A percentile compares a stretch with the other conserved stretches of the same genome.
phyloP scores from a whole-genome alignment of 441 rosid species.

The Dalechampia spathulata region DNA sequence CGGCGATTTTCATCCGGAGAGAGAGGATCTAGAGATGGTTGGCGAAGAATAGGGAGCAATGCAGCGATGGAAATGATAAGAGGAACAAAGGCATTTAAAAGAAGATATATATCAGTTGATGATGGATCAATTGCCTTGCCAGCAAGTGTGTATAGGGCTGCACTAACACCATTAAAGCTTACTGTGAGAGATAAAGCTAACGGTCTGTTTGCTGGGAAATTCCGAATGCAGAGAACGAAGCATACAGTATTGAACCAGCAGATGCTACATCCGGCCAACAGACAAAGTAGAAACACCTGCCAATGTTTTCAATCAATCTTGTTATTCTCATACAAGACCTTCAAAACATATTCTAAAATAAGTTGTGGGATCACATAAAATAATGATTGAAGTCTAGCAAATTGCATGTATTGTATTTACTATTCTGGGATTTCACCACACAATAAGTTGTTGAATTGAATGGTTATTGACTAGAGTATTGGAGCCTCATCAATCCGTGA shows the following conservation, averaged over 20 bases:
- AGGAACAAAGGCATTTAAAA: conserved; percentile 67
- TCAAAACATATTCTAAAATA: not conserved
- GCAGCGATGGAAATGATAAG: conserved; percentile 56
- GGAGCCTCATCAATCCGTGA: too few relatives aligned
- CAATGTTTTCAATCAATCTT: too few relatives aligned
- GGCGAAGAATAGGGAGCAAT: conserved; percentile 72
- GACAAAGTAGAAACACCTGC: conserved; percentile 83
- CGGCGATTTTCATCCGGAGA: conserved; percentile 62
- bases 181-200: conserved; percentile 87
- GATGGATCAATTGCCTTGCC: conserved; percentile 56
- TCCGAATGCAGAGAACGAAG: conserved; percentile 76
- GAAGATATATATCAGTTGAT: conserved; percentile 55
- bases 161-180: conserved; percentile 91
- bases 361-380: too few relatives aligned
- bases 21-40: conserved; percentile 69
- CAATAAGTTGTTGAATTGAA: too few relatives aligned
- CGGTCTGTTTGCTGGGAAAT: conserved; percentile 70
- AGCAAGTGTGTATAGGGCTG: conserved; percentile 75
- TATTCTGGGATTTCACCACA: too few relatives aligned
- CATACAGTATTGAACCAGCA: conserved; percentile 99
- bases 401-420: too few relatives aligned
- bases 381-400: too few relatives aligned
- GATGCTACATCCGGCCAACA: conserved; percentile 83
- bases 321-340: too few relatives aligned
- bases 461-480: too few relatives aligned